Base-by-base conservation (phyloP, 1,139 yeast genomes). In the Debaryomycetaceae sp. region DNA sequence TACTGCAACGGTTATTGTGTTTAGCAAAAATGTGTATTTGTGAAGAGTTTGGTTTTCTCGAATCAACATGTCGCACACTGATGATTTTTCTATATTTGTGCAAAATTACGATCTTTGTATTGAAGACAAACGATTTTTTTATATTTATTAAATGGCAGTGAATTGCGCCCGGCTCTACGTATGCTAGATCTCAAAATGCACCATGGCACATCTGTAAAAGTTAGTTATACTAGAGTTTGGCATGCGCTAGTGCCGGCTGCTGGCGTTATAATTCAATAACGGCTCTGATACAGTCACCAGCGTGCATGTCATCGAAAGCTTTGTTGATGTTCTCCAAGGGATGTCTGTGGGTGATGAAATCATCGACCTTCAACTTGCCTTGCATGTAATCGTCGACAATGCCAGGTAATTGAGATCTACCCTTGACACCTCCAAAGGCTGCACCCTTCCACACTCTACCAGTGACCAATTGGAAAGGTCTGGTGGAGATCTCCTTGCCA, bases 401-500 rank as follows among this genome's bases (percentile, higher is more conserved):
- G 20, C 84, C 90, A 44, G 97, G 97, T 74, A 93, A 81, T 75
- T 93, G 97, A 40, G 96, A 65, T 75, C 98, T 86, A 63, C 99
- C 99, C 75, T 93, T 93, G 65, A 93, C 91, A 65, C 98, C 99
- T 61, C 99, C 99, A 57, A 89, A 93, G 14, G 99, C 99, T 60
- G 96, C 89, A 57, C 99, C 99, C 68, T 82, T 87, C 97, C 99
- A 93, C 43, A 87, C 96, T 72, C 99, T 84, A 58, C 99, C 99
- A 39, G 99, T 93, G 55, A 95, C 98, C 68, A 93, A 81, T 76
- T 93, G 98, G 89, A 93, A 93, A 50, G 99, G 99, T 72, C 98
- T 84, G 44, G 98, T 93, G 44, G 96, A 72, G 54, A 95, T 91
- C 71, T 93, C 98, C 69, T 90, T 80, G 57, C 99, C 99, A 41